Evolutionary conservation across 2,329 filamentous ascomycete genomes (phyloP), one percentile per base, ranked within the genome.

Genomic region (Sphaerulina vaccinii): DNA sequence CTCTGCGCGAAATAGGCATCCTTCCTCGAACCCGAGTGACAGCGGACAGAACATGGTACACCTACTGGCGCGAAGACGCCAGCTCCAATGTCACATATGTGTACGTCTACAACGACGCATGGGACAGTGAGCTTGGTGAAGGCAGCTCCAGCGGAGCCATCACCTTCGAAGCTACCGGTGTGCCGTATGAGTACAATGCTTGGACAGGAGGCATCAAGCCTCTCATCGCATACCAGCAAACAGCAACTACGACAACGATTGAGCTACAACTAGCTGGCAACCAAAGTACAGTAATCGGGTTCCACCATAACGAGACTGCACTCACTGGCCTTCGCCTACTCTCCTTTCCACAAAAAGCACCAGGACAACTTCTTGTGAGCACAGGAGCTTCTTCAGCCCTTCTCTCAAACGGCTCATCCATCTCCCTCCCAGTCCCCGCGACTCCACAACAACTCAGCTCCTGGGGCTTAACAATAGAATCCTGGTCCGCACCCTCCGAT

Each of bases 81-180:
- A 38, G 52, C 2, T 49, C 38, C 1, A 48, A 43, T 5, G 61
- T 62, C 3, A 66, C 71, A 22, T 76, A 75, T 51, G 61, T 71
- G 7, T 75, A 63, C 49, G 46, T 77, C 8, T 75, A 71, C 62
- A 73, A 73, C 50, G 70, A 75, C 42, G 33, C 71, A 64, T 52
- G 52, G 33, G 51, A 58, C 24, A 29, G 43, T 13, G 47, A 53
- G 29, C 54, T 56, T 13, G 65, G 60, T 11, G 21, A 54, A 35
- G 60, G 55, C 1, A 52, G 27, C 33, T 55, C 47, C 16, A 51
- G 19, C 15, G 68, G 67, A 4, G 56, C 42, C 8, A 57, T 73
- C 24, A 58, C 55, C 1, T 67, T 73, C 33, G 54, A 57, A 15
- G 64, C 56, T 10, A 68, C 58, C 13, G 65, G 63, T 19, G 61